A percentile compares a stretch with the other conserved stretches of the same genome.
Conservation (phyloP, 495 filamentous ascomycete species). For the Penicillium maclennaniae region DNA sequence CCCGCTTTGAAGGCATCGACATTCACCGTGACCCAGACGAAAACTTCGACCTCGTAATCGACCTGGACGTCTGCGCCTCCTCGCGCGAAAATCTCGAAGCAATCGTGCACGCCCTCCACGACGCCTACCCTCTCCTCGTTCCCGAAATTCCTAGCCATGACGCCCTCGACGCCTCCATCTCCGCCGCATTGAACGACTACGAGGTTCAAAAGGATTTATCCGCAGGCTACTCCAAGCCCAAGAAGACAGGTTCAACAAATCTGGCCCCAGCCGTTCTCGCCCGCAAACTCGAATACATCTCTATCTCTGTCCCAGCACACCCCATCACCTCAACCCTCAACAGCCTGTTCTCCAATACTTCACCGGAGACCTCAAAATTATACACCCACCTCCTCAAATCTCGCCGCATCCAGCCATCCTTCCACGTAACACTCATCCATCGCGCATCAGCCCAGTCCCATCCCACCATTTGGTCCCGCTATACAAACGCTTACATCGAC, state of each 20-base stretch:
- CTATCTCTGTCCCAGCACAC: conserved; percentile 56
- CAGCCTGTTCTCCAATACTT: conserved; percentile 54
- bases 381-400: conserved; percentile 70
- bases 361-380: conserved; percentile 51
- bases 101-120: conserved; percentile 64
- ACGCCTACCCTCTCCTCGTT: conserved; percentile 71
- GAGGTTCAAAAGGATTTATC: conserved; percentile 69
- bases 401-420: conserved; percentile 74
- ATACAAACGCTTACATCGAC: conserved; percentile 48
- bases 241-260: conserved; percentile 40
- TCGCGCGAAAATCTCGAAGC: conserved; percentile 86
- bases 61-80: conserved; percentile 70
- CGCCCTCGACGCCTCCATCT: conserved; percentile 79
- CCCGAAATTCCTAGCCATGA: conserved; percentile 61
- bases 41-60: conserved; percentile 75
- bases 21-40: conserved; percentile 61
- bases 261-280: conserved; percentile 20
- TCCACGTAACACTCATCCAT: conserved; percentile 94
- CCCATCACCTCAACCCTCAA: conserved; percentile 61
- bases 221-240: conserved; percentile 31
- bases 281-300: conserved; percentile 79
- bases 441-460: conserved; percentile 48
- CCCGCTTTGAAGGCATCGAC: conserved; percentile 76
- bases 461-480: conserved; percentile 65
- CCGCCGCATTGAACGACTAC: conserved; percentile 71